These are phyloP conservation scores for Effrenium voratum DNA, from an alignment of 73 alveolate genomes.

Conservation along the genomic window DNA sequence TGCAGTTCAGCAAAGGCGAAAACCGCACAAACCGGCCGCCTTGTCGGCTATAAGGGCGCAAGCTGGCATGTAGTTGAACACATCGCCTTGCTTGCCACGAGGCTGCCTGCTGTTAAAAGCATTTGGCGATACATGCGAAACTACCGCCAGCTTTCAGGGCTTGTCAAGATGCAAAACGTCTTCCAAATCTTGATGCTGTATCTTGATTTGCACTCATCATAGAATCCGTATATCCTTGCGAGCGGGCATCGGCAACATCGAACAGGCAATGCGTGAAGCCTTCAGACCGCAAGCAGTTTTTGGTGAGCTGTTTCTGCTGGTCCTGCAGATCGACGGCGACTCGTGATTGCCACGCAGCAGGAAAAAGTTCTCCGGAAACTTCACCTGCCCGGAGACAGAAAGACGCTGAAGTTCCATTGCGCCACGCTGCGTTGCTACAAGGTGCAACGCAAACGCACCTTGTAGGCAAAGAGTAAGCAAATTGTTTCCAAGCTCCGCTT, in stretches of 20 bases:
- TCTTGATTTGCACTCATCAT: constrained; percentile 97
- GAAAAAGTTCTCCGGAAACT: constrained; percentile 98
- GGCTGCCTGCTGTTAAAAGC: neutral
- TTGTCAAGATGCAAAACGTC: constrained; percentile 98
- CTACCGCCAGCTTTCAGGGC: neutral
- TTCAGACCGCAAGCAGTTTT: too few relatives aligned
- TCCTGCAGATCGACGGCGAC: constrained; percentile 98
- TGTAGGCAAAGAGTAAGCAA: constrained; percentile 96
- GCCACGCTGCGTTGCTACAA: neutral
- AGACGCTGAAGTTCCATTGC: neutral
- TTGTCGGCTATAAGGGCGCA: constrained; percentile 99
- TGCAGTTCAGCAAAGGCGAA: too few relatives aligned
- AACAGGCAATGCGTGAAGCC: too few relatives aligned
- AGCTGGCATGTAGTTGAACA: constrained; percentile 99
- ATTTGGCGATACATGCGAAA: neutral
- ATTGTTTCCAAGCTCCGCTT: constrained; percentile 97
- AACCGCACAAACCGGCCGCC: constrained; percentile 46
- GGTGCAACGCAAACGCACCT: constrained; percentile 66
- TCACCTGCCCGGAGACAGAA: constrained; percentile 95
- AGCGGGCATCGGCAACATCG: constrained; percentile 96
- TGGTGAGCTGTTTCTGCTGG: too few relatives aligned
- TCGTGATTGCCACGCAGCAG: constrained; percentile 98
- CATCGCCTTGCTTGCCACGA: constrained; percentile 89
- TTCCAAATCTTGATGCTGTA: constrained; percentile 97
- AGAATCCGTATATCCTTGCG: constrained; percentile 98